Evolutionary conservation across 495 filamentous ascomycete species (phyloP).

Genomic region (Xylaria intraflava): DNA sequence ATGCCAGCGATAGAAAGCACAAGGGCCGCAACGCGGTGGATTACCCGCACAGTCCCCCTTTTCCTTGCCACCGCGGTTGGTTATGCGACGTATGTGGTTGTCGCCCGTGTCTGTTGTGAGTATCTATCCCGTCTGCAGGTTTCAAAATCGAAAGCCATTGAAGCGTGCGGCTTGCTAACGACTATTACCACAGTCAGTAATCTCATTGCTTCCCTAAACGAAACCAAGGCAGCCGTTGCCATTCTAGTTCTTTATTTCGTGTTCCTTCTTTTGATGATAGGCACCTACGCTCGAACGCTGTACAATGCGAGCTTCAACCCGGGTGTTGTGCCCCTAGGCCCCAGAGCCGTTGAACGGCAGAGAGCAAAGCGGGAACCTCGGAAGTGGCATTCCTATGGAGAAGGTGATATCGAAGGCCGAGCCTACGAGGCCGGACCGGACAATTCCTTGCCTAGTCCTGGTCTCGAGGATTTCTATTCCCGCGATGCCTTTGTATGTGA

Average conservation of each 20-base stretch:
- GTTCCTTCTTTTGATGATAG: conserved; percentile 57
- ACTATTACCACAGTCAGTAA: conserved; percentile 48
- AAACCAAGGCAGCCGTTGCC: conserved; percentile 53
- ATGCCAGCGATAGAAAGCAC: conserved; percentile 27
- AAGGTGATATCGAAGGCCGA: conserved; percentile 36
- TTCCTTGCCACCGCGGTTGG: conserved; percentile 32
- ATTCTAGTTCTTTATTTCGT: conserved; percentile 66
- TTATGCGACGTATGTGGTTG: conserved; percentile 36
- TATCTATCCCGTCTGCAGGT: background rate
- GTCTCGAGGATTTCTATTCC: conserved; percentile 58
- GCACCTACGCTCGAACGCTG: conserved; percentile 62
- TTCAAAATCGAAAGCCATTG: background rate
- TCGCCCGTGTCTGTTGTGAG: conserved; percentile 38
- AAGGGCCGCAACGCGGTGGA: conserved; percentile 39
- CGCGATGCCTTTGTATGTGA: conserved; percentile 80
- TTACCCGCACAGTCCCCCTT: conserved; percentile 35
- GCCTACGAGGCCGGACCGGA: conserved; percentile 30
- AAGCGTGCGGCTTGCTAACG: conserved; percentile 3
- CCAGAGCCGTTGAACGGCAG: conserved; percentile 27
- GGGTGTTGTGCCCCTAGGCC: conserved; percentile 60
- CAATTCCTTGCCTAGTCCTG: conserved; percentile 38
- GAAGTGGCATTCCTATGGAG: conserved; percentile 14
- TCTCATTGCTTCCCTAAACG: conserved; percentile 48
- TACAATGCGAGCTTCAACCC: conserved; percentile 59
- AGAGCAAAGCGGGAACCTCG: conserved; percentile 18